A percentile compares a stretch with the other conserved stretches of the same genome.
Conservation (phyloP, 768 basidiomycete species). For the Rhodocollybia butyracea region DNA sequence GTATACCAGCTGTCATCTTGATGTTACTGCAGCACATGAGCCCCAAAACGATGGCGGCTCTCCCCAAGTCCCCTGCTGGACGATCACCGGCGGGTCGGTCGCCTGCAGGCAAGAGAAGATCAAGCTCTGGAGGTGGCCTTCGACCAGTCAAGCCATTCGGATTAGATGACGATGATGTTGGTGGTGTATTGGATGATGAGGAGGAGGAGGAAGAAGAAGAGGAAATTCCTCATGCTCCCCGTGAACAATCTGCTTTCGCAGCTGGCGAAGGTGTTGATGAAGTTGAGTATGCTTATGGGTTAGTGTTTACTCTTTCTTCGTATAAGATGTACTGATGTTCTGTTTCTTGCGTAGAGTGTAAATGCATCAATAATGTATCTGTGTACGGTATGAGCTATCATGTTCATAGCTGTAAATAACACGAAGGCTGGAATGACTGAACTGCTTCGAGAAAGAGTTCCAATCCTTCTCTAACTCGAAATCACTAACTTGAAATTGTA, state of each 20-base stretch:
- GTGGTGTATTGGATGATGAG: slow-evolving; percentile 73
- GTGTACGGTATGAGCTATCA: no score
- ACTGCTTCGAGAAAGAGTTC: no score
- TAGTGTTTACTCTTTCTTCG: slow-evolving; percentile 23
- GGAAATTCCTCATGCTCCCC: slow-evolving; percentile 73
- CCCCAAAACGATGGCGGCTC: slow-evolving; percentile 88
- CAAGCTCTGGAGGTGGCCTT: slow-evolving; percentile 80
- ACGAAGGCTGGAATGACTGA: background rate
- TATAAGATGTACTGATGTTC: background rate
- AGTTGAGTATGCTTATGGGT: slow-evolving; percentile 88
- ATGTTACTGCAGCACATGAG: slow-evolving; percentile 76
- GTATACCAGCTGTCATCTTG: background rate
- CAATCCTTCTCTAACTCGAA: no score
- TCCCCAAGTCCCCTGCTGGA: slow-evolving; percentile 83
- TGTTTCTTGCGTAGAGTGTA: slow-evolving; percentile 1
- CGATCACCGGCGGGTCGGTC: slow-evolving; percentile 47
- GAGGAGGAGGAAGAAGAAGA: slow-evolving; percentile 48
- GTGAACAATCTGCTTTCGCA: slow-evolving; percentile 71
- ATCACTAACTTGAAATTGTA: no score
- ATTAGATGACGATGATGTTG: slow-evolving; percentile 74
- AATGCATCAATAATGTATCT: no score
- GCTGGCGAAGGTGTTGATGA: slow-evolving; percentile 85
- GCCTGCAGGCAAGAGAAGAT: slow-evolving; percentile 76
- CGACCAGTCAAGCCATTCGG: slow-evolving; percentile 76
- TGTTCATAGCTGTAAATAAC: background rate